Evolutionary conservation across 2,329 filamentous ascomycete genomes (phyloP), one percentile per base, ranked within the genome.

Genomic region (Pseudogymnoascus sp.): DNA sequence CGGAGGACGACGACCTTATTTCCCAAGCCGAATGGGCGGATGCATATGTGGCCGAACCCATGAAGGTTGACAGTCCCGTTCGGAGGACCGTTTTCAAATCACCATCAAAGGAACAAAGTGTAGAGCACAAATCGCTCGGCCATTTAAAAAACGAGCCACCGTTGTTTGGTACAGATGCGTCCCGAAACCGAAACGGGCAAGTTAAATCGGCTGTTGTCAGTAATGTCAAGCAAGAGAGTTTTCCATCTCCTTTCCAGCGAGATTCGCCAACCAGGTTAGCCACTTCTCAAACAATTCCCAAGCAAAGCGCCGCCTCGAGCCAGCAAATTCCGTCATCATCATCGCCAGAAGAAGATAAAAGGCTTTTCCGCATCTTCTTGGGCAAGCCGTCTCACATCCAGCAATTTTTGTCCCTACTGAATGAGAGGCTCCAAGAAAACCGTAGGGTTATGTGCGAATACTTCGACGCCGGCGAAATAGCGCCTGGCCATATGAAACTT

Each of bases 291-390:
- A 39, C 31, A 48, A 61, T 19, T 60, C 51, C 19, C 48, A 36
- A 14, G 34, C 36, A 36, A 41, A 41, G 19, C 19, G 14, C 36
- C 21, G 21, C 36, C 16, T 70, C 70, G 2, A 68, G 65, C 23
- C 69, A 71, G 48, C 64, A 65, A 41, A 67, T 65, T 19, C 66
- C 69, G 14, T 63, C 63, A 25, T 68, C 68, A 13, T 68, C 67
- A 28, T 60, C 69, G 3, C 61, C 62, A 25, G 13, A 45, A 2
- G 69, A 72, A 45, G 72, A 74, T n/a, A 71, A 69, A 51, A 70
- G 66, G 34, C 23, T 74, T 13, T 68, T 71, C 3, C 62, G 45
- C 6, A 23, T 66, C 1, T 73, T 66, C 61, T 39, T 74, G 7
- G 66, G 67, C 14, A 61, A 69, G 10, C 67, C 70, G 36, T 63